phyloP scores from a whole-genome alignment of 2,329 filamentous ascomycete species.

The Didymella lethalis region DNA sequence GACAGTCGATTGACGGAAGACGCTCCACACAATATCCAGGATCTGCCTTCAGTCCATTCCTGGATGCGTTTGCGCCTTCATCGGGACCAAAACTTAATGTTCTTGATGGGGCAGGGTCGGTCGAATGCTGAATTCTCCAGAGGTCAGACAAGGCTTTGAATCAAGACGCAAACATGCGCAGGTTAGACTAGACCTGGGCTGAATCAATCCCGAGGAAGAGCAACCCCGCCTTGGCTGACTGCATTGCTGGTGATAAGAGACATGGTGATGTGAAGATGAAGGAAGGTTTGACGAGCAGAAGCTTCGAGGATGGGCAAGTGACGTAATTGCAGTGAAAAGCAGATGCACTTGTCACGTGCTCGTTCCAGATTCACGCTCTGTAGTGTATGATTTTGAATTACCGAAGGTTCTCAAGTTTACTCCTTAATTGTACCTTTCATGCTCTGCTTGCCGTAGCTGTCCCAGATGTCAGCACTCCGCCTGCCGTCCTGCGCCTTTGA shows the following conservation, averaged over 20 bases:
- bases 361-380: background rate
- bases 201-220: background rate
- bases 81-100: background rate
- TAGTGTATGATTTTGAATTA: background rate
- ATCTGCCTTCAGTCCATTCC: background rate
- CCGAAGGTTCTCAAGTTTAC: slow-evolving; percentile 7
- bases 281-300: slow-evolving; percentile 11
- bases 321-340: background rate
- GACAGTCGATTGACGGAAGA: background rate
- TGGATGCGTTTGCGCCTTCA: background rate
- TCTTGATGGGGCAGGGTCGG: background rate
- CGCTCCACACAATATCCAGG: background rate
- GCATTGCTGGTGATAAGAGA: background rate
- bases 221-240: background rate
- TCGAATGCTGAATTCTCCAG: background rate
- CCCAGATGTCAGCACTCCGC: slow-evolving; percentile 45
- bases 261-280: background rate
- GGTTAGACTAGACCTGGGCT: background rate
- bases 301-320: background rate
- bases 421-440: slow-evolving; percentile 43
- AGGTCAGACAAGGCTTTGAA: background rate
- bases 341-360: background rate
- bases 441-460: slow-evolving; percentile 41
- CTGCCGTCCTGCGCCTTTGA: slow-evolving; percentile 12
- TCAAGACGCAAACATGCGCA: slow-evolving; percentile 2